phyloP scores from a whole-genome alignment of 257 asterid genomes.

The Asclepias syriaca region DNA sequence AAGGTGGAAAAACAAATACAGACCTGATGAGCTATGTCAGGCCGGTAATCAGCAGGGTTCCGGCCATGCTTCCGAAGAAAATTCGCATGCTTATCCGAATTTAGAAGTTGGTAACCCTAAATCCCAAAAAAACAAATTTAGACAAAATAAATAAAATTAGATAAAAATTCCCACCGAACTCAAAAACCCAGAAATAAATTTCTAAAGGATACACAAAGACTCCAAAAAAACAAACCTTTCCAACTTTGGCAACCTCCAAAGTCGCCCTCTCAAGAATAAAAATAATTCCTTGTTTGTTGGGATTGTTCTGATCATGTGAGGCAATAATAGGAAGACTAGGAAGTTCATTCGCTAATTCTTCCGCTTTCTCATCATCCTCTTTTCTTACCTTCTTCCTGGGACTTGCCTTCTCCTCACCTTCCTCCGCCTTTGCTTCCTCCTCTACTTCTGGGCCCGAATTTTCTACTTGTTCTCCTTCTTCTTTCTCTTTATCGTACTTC shows the following conservation, averaged over 20 bases:
- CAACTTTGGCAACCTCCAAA: constrained; percentile 83
- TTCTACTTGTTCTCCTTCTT: constrained; percentile 6
- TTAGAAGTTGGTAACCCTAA: constrained; percentile 75
- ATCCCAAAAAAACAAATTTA: constrained; percentile 3
- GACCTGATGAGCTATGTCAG: constrained; percentile 89
- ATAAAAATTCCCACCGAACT: background rate
- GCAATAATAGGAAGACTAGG: constrained; percentile 64
- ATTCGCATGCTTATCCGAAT: constrained; percentile 74
- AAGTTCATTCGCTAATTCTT: constrained; percentile 32
- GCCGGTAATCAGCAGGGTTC: constrained; percentile 77
- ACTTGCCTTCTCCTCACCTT: constrained; percentile 9
- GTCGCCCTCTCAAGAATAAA: constrained; percentile 84
- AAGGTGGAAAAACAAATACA: background rate
- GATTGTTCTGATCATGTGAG: constrained; percentile 24
- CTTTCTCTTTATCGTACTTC: constrained; percentile 25
- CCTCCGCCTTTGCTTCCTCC: constrained; percentile 13
- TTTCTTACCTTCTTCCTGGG: constrained; percentile 28
- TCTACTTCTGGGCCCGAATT: constrained; percentile 11
- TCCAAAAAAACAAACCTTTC: constrained; percentile 50
- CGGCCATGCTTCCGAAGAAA: constrained; percentile 47
- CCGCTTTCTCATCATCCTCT: constrained; percentile 33
- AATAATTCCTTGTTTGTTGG: constrained; percentile 53
- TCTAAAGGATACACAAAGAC: no score
- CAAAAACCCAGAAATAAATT: background rate
- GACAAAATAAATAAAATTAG: background rate